Conservation (phyloP, 148 eudicot genomes). For the Tetragonia tetragonoides region DNA sequence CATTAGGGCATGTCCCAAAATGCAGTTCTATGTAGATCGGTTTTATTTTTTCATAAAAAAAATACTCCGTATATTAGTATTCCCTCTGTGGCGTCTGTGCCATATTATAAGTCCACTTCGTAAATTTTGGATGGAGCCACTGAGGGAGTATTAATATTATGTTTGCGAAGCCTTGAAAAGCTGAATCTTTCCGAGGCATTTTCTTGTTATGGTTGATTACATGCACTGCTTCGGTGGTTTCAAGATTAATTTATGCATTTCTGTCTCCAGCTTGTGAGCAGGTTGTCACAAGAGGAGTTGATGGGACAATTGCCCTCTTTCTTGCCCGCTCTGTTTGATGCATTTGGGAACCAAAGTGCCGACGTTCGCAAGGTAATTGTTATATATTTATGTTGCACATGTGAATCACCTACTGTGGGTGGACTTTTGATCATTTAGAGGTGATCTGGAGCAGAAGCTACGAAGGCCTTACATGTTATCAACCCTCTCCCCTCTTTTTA, state of each 20-base stretch:
- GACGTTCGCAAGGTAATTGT: slow-evolving; percentile 90
- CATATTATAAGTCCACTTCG: too few species aligned
- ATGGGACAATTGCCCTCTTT: slow-evolving; percentile 82
- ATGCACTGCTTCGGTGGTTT: neutral
- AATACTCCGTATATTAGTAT: too few species aligned
- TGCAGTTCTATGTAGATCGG: too few species aligned
- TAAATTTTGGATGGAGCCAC: too few species aligned
- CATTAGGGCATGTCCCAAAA: too few species aligned
- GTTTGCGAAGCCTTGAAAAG: neutral
- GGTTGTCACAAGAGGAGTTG: slow-evolving; percentile 85
- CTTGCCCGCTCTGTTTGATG: slow-evolving; percentile 91
- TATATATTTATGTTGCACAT: neutral
- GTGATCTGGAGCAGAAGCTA: neutral
- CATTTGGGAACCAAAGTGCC: slow-evolving; percentile 95
- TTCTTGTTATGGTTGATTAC: neutral
- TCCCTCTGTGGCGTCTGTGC: too few species aligned
- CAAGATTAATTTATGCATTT: neutral
- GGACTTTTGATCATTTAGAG: neutral
- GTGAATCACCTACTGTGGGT: too few species aligned
- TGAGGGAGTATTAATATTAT: too few species aligned
- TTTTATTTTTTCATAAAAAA: too few species aligned
- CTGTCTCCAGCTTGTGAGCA: slow-evolving; percentile 70
- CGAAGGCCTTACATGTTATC: neutral
- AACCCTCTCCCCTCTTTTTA: too few species aligned
- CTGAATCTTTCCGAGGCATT: neutral